Percentiles rank a stretch among this genome's conserved stretches.
phyloP scores from a whole-genome alignment of 139 green algal species.

The Chlorella sorokiniana region DNA sequence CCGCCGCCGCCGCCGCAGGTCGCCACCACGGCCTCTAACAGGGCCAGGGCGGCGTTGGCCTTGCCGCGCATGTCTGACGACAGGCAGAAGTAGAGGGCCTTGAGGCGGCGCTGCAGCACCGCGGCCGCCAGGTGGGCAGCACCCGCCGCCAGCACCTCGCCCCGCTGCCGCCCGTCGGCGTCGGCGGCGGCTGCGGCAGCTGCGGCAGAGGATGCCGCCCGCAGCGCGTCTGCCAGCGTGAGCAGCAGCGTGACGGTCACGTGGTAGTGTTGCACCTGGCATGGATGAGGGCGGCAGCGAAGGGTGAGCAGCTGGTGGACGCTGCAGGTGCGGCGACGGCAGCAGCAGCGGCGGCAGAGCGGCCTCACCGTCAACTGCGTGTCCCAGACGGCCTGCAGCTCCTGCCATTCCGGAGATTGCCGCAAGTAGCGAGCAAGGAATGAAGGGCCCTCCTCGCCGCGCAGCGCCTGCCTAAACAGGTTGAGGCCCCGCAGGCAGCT shows the following conservation, averaged over 20 bases:
- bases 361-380: conserved; percentile 37
- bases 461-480: conserved; percentile 2
- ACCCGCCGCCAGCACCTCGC: not conserved
- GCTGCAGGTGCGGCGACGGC: not conserved
- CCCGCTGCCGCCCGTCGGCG: not conserved
- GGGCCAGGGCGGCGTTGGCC: conserved; percentile 50
- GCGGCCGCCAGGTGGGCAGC: conserved; percentile 10
- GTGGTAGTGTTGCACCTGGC: conserved; percentile 33
- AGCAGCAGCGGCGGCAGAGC: not conserved
- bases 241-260: conserved; percentile 36
- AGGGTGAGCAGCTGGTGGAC: not conserved
- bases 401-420: conserved; percentile 23
- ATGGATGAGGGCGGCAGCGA: not conserved
- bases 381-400: conserved; percentile 42
- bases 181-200: not conserved
- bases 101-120: conserved; percentile 49
- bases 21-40: conserved; percentile 53
- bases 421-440: conserved; percentile 25
- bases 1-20: not conserved
- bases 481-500: conserved; percentile 29
- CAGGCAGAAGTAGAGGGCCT: conserved; percentile 59
- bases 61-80: conserved; percentile 34
- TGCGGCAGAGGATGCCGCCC: not conserved
- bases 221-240: conserved; percentile 19
- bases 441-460: not conserved